These are phyloP conservation scores for Tolypocladium tundrense DNA, from an alignment of 2,329 filamentous ascomycete genomes.

Conservation along the genomic window DNA sequence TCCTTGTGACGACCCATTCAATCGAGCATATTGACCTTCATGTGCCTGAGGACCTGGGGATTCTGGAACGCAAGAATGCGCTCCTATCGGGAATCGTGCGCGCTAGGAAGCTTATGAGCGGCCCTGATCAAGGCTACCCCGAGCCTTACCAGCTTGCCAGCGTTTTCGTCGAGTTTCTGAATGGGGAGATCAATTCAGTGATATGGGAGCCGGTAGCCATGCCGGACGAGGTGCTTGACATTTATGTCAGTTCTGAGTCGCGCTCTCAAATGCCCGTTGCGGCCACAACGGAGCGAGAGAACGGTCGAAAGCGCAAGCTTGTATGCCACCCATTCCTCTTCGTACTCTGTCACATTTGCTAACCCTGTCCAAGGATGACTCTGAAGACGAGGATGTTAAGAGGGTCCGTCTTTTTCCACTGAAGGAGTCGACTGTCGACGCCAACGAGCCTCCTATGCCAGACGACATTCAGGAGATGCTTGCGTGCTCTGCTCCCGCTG, in stretches of 20 bases:
- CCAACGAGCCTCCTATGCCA: slow-evolving; percentile 19
- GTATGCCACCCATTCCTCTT: slow-evolving; percentile 24
- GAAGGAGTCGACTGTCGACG: slow-evolving; percentile 9
- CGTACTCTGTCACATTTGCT: neutral
- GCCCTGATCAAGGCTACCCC: slow-evolving; percentile 26
- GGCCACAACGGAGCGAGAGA: slow-evolving; percentile 10
- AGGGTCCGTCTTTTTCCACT: slow-evolving; percentile 15
- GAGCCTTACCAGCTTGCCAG: slow-evolving; percentile 37
- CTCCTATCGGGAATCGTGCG: slow-evolving; percentile 27
- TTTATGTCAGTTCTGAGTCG: slow-evolving; percentile 29
- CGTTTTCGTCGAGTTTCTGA: slow-evolving; percentile 35
- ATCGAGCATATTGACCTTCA: slow-evolving; percentile 45
- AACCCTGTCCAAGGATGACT: slow-evolving; percentile 17
- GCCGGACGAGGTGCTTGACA: slow-evolving; percentile 38
- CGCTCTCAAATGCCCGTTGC: slow-evolving; percentile 17
- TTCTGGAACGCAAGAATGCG: slow-evolving; percentile 37
- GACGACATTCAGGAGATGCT: slow-evolving; percentile 20
- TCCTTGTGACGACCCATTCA: slow-evolving; percentile 38
- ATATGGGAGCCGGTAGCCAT: slow-evolving; percentile 37
- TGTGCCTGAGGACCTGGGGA: slow-evolving; percentile 23
- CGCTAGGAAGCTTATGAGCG: slow-evolving; percentile 26
- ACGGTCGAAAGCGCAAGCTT: slow-evolving; percentile 35
- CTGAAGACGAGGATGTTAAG: slow-evolving; percentile 18
- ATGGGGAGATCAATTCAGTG: slow-evolving; percentile 23
- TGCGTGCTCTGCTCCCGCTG: slow-evolving; percentile 8